phyloP scores from a whole-genome alignment of 2,329 filamentous ascomycete species.

The Fusarium nelsonii region DNA sequence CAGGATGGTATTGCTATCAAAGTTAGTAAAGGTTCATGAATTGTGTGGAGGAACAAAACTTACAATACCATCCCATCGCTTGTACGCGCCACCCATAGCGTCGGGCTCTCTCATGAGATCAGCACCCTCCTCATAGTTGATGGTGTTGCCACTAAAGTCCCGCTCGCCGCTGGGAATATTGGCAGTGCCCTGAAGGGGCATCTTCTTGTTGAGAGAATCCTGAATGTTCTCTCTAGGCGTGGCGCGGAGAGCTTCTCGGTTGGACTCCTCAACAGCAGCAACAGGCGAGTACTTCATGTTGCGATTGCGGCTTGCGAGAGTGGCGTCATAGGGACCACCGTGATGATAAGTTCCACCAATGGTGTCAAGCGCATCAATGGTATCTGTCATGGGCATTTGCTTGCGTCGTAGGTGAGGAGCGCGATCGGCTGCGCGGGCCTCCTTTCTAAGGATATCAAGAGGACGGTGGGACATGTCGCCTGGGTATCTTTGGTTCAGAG shows the following conservation, averaged over 20 bases:
- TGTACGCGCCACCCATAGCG: slow-evolving; percentile 79
- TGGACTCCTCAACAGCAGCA: slow-evolving; percentile 79
- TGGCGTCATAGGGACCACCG: slow-evolving; percentile 89
- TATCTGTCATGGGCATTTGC: slow-evolving; percentile 76
- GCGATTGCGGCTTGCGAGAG: slow-evolving; percentile 78
- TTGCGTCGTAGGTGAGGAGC: slow-evolving; percentile 75
- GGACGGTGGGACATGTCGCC: slow-evolving; percentile 75
- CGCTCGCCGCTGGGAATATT: slow-evolving; percentile 77
- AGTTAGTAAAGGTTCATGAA: slow-evolving; percentile 16
- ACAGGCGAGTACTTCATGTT: slow-evolving; percentile 75
- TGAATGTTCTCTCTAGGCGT: slow-evolving; percentile 83
- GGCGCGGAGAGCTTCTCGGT: slow-evolving; percentile 81
- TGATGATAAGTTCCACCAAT: slow-evolving; percentile 81
- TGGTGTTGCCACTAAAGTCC: slow-evolving; percentile 76
- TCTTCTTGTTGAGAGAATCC: slow-evolving; percentile 78
- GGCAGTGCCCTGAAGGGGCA: slow-evolving; percentile 85
- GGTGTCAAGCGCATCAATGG: slow-evolving; percentile 85
- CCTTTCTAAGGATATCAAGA: slow-evolving; percentile 73
- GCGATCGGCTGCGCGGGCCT: slow-evolving; percentile 74
- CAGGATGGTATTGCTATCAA: slow-evolving; percentile 74
- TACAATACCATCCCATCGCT: slow-evolving; percentile 79
- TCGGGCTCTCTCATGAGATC: slow-evolving; percentile 84
- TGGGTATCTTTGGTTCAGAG: slow-evolving; percentile 62
- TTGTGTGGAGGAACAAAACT: slow-evolving; percentile 51
- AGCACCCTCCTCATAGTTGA: slow-evolving; percentile 86